Percentiles rank a stretch among this genome's conserved stretches.
These are phyloP conservation scores for Millerozyma miso DNA, from an alignment of 805 yeast genomes.

Conservation along the genomic window DNA sequence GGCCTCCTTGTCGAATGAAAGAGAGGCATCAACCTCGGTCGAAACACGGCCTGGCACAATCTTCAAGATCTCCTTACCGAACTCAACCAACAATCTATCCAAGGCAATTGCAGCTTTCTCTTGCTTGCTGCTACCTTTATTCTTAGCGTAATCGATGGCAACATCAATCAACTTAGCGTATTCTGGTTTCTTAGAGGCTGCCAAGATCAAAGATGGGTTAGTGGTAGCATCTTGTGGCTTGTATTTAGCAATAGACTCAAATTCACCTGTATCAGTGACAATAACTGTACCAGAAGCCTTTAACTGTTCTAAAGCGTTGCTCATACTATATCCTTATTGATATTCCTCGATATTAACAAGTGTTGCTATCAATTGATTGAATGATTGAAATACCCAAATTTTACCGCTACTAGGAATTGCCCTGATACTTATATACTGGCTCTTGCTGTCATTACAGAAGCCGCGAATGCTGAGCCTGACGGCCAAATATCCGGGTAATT, in stretches of 20 bases:
- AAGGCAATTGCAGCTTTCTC: constrained; percentile 79
- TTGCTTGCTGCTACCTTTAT: constrained; percentile 51
- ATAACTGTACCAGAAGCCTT: constrained; percentile 94
- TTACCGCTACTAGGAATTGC: not conserved
- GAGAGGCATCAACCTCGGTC: constrained; percentile 98
- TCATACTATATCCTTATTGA: constrained; percentile 14
- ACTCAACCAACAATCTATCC: constrained; percentile 91
- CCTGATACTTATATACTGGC: not conserved
- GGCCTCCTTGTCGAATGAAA: constrained; percentile 92
- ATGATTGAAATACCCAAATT: not conserved
- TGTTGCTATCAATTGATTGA: not conserved
- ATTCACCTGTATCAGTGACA: constrained; percentile 99
- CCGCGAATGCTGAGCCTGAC: not conserved
- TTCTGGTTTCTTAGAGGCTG: constrained; percentile 87
- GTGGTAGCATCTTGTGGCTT: constrained; percentile 99
- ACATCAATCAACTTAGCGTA: constrained; percentile 86
- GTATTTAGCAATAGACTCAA: constrained; percentile 94
- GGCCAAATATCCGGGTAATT: not conserved
- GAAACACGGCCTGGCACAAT: constrained; percentile 99
- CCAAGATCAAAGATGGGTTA: constrained; percentile 94
- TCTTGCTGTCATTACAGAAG: not conserved
- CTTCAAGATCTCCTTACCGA: constrained; percentile 87
- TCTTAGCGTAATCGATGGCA: constrained; percentile 78
- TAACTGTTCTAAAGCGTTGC: constrained; percentile 82
- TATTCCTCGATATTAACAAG: not conserved